Evolutionary conservation across 2,329 filamentous ascomycete species (phyloP), one percentile per base, ranked within the genome.

Genomic region (Corynespora cassiicola): DNA sequence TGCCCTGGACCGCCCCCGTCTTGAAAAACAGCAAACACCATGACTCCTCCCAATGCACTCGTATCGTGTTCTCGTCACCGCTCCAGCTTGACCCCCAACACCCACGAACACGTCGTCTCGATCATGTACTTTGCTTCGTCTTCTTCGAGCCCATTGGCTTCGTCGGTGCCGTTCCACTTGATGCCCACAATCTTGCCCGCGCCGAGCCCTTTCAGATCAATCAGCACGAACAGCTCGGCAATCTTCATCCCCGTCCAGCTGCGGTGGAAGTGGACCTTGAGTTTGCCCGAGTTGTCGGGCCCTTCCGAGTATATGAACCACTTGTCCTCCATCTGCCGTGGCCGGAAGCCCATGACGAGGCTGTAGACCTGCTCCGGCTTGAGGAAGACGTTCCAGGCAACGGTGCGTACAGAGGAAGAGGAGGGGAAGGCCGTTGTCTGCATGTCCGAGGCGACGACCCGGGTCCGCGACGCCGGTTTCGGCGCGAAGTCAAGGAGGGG

Each of bases 241-340:
- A 65, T 53, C 36, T 67, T 67, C 11, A 51, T 26, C 3, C 64
- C 64, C 1, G 61, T 65, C 55, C 57, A 58, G 20, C 58, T 60
- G 2, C 56, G 43, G 33, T 63, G 56, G 39, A 67, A 66, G 42
- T 67, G 61, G 8, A 65, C 57, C 19, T 65, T 66, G 6, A 66
- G 47, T 38, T 66, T 67, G 3, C 64, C 64, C 6, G 53, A 50
- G 3, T 36, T 21, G 19, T 67, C 63, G 0, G 64, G 64, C 1
- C 64, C 64, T 21, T 67, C 58, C 14, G 56, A 58, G 45, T 63
- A 65, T 19, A 67, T 50, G 38, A 63, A 66, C 61, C 63, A 66
- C 19, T 61, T 58, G 21, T 65, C 58, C 2, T 58, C 37, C 47
- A 53, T 55, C 6, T 47, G 39, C 14, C 27, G 10, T 0, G 64